Conservation (phyloP, 805 yeast genomes). For the Saccharomycopsis babjevae region DNA sequence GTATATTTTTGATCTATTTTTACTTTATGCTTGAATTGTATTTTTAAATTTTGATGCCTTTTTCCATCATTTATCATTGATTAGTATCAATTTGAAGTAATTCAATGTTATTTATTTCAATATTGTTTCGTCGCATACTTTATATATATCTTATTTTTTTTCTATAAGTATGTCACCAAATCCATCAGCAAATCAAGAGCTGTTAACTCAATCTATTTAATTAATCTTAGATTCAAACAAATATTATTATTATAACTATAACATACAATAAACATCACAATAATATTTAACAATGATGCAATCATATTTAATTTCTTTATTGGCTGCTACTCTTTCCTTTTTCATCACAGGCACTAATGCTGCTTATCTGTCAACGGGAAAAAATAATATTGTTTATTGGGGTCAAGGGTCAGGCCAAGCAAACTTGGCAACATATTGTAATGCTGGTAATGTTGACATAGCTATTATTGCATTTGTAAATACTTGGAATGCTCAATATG, state of each 20-base stretch:
- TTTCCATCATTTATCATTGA: not conserved
- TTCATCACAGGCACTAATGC: not conserved
- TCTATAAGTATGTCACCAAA: too few species aligned
- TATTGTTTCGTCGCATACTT: not conserved
- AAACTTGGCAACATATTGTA: constrained; percentile 41
- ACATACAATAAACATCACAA: not conserved
- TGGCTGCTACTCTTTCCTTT: not conserved
- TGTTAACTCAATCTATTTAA: too few species aligned
- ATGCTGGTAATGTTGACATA: constrained; percentile 40
- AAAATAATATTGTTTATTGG: constrained; percentile 59
- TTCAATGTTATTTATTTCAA: not conserved
- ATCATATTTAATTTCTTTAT: not conserved
- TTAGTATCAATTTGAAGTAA: not conserved
- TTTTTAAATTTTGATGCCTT: not conserved
- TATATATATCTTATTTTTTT: not conserved
- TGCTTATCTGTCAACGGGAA: constrained; percentile 18
- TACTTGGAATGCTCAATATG: constrained; percentile 20
- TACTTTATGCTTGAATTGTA: not conserved
- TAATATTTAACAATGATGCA: not conserved
- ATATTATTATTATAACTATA: too few species aligned
- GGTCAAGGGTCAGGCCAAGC: constrained; percentile 49
- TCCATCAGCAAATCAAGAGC: too few species aligned
- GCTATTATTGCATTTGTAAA: constrained; percentile 18
- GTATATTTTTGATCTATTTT: not conserved
- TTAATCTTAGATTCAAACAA: too few species aligned